Evolutionary conservation across 768 basidiomycete species (phyloP), one percentile per base, ranked within the genome.

Genomic region (Zangia roseola): DNA sequence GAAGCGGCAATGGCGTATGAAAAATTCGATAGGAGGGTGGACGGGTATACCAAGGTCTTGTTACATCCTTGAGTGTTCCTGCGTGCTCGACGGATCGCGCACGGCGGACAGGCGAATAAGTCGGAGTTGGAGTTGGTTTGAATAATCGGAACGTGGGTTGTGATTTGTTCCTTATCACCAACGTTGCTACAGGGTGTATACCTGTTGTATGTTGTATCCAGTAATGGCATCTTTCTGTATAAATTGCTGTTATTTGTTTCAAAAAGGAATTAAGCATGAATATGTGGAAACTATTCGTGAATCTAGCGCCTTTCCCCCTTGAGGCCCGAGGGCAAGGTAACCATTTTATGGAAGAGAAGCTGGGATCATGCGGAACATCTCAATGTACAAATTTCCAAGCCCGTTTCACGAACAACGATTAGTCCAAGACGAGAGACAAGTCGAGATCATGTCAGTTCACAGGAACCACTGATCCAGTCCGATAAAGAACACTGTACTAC

Each of bases 391-490:
- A 47, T 45, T 43, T 17, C 37, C 26, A 17, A 38, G 25, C 33
- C 43, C 13, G 17, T 21, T 10, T 20, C 31, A 45, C 24, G 35
- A 46, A 40, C 28, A 26, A 28, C 19, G 42, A 37, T 30, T 1
- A 33, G 21, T 19, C 39, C 31, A 43, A 43, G 47, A 47, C 41
- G 26, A 46, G 25, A n/a, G 28, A 40, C 23, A 24, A 20, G 30
- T 30, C 14, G 13, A 30, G 19, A 48, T 42, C 48, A 35, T 33
- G 45, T 10, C 40, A 39, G 13, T 31, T 16, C 33, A 17, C 34
- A 42, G 46, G 39, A 33, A 45, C 37, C 21, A 45, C 42, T 13
- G 39, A 52, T 50, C 49, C 40, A 43, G 39, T 59, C 47, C 45
- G 38, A 41, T 39, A 45, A 47, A 17, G 45, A 50, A 53, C 47